A percentile compares a stretch with the other conserved stretches of the same genome.
Conservation (phyloP, 1,284 basidiomycete genomes). For the Austroboletus niveus region DNA sequence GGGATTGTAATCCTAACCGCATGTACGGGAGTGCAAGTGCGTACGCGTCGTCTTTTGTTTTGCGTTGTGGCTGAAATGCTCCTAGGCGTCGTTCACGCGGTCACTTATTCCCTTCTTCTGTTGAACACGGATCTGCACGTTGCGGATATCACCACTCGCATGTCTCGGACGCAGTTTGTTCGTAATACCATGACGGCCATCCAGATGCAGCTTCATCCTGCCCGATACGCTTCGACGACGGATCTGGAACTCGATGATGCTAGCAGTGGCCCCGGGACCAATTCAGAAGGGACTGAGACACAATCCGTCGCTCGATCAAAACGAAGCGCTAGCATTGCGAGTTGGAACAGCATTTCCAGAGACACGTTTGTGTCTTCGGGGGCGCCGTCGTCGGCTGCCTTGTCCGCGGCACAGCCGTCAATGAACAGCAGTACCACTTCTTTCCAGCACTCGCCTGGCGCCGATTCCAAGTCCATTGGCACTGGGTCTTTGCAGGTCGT, state of each 20-base stretch:
- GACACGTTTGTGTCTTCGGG: conserved; percentile 49
- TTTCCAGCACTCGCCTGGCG: conserved; percentile 42
- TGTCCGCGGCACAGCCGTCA: conserved; percentile 35
- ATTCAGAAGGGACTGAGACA: conserved; percentile 49
- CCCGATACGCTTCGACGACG: conserved; percentile 49
- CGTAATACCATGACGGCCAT: conserved; percentile 89
- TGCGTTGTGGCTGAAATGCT: conserved; percentile 6
- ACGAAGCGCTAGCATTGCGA: conserved; percentile 76
- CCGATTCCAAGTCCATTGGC: conserved; percentile 40
- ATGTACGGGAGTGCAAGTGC: conserved; percentile 81
- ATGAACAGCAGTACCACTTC: conserved; percentile 36
- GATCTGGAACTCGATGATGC: conserved; percentile 71
- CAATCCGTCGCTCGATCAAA: conserved; percentile 54
- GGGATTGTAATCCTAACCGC: conserved; percentile 83
- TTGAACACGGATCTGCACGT: conserved; percentile 98
- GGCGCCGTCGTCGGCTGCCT: conserved; percentile 34
- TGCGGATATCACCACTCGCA: conserved; percentile 83
- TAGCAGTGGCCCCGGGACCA: conserved; percentile 52
- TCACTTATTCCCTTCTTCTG: conserved; percentile 89
- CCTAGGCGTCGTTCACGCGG: conserved; percentile 86
- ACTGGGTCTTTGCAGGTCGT: conserved; percentile 36
- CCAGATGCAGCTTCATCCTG: conserved; percentile 66
- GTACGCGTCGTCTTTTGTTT: conserved; percentile 30
- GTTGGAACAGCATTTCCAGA: conserved; percentile 74
- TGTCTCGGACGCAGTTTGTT: conserved; percentile 94